A percentile compares a stretch with the other conserved stretches of the same genome.
These are phyloP conservation scores for Coffea canephora DNA, from an alignment of 257 asterid species.

Conservation along the genomic window DNA sequence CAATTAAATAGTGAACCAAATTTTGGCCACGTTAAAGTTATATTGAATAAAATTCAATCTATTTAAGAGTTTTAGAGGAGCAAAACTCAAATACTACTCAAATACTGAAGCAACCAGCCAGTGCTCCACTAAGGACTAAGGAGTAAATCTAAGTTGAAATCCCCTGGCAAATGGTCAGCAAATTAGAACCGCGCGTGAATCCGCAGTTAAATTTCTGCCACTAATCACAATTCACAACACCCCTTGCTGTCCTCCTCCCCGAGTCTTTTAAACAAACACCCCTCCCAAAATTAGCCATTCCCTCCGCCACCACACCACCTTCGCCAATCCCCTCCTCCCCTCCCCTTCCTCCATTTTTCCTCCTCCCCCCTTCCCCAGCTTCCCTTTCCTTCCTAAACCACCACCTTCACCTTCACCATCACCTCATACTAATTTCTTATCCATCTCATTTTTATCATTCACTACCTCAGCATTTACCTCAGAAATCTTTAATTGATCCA, in stretches of 20 bases:
- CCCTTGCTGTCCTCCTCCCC: neutral
- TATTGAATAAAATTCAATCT: no score
- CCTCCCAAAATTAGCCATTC: neutral
- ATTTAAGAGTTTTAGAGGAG: no score
- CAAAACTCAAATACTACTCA: no score
- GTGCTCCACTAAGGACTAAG: no score
- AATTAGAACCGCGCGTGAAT: slow-evolving; percentile 13
- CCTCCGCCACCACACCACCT: neutral
- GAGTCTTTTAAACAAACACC: neutral
- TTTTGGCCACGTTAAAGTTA: no score
- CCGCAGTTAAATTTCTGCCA: slow-evolving; percentile 3
- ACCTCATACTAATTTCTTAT: neutral
- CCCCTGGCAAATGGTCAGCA: neutral
- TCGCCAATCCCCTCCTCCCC: neutral
- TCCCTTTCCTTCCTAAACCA: neutral
- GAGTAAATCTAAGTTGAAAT: neutral
- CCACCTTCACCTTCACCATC: neutral
- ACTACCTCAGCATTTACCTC: neutral
- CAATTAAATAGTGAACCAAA: no score
- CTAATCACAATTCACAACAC: neutral
- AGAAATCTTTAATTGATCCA: neutral
- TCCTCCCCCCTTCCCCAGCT: neutral
- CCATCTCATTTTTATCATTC: neutral
- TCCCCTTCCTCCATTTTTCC: neutral
- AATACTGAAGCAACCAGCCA: no score